Base-by-base conservation (phyloP, 495 filamentous ascomycete genomes). In the Cenococcum geophilum region DNA sequence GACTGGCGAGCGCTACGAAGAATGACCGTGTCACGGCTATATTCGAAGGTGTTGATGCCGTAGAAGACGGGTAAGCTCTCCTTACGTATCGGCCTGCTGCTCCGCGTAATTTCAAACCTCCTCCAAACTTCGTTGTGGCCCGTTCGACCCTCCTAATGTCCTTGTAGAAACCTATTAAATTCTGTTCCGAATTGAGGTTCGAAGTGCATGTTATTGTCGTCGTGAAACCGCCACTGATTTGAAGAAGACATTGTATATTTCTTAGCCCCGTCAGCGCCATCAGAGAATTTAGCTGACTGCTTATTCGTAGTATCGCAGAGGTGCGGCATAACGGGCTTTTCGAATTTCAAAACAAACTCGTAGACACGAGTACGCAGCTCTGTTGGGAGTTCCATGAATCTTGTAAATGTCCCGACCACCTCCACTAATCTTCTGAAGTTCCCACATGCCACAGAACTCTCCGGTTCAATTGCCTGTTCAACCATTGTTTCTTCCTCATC, bases 31-130 rank as follows among this genome's bases (percentile, higher is more conserved):
- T 65, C 63, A 11, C 14, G 8, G 27, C 36, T 45, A 14, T 12
- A 49, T 11, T 5, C 20, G 45, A 65, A 61, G 0, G 47, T 58
- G 25, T 65, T 65, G 9, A 18, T 18, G 16, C 36, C 21, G 42
- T 65, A 65, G 58, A 65, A 65, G 4, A 65, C 45, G 5, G 40
- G 14, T 0, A 65, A 36, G 0, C 14, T 21, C 48, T 65, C 58
- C 3, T 54, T 12, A 14, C 58, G 58, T n/a, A 65, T 16, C 1
- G 16, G 40, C 35, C 53, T 58, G 34, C 52, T 61, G 35, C 22
- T 37, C 12, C 34, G 48, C 10, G 58, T 61, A 35, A 61, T 57
- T 14, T 34, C 37, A 6, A 61, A 10, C 6, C 12, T 18, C 12
- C 20, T 22, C 14, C 11, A 27, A n/a, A 55, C 36, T 22, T 25